phyloP scores from a whole-genome alignment of 306 rosid genomes.

The Astragalus membranaceus region DNA sequence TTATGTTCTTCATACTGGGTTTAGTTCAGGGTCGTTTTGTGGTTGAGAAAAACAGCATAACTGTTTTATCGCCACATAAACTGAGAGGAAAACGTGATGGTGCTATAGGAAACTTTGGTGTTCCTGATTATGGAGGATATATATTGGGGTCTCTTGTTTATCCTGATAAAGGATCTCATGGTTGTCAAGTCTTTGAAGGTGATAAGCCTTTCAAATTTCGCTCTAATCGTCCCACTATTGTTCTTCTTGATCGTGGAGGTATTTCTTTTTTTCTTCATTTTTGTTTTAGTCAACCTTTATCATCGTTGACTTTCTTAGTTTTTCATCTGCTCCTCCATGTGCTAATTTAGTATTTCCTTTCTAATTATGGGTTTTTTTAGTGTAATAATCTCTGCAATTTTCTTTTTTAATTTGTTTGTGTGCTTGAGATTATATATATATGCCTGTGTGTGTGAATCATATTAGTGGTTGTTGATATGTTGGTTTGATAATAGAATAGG shows the following conservation, averaged over 20 bases:
- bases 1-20: background rate
- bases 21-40: constrained; percentile 47
- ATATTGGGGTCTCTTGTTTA: constrained; percentile 62
- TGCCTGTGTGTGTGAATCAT: background rate
- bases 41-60: constrained; percentile 75
- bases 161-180: constrained; percentile 46
- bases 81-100: constrained; percentile 49
- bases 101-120: constrained; percentile 81
- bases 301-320: constrained; percentile 11
- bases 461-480: background rate
- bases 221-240: constrained; percentile 39
- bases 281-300: background rate
- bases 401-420: too few relatives aligned
- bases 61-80: constrained; percentile 49
- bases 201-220: constrained; percentile 57
- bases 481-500: background rate
- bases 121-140: constrained; percentile 86
- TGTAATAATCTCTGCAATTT: too few relatives aligned
- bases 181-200: constrained; percentile 59
- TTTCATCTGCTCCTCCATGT: background rate
- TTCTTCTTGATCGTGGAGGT: constrained; percentile 95
- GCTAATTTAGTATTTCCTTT: background rate
- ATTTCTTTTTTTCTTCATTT: background rate
- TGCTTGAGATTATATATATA: too few relatives aligned
- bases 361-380: background rate